phyloP scores from a whole-genome alignment of 768 basidiomycete genomes.

The Floccularia luteovirens region DNA sequence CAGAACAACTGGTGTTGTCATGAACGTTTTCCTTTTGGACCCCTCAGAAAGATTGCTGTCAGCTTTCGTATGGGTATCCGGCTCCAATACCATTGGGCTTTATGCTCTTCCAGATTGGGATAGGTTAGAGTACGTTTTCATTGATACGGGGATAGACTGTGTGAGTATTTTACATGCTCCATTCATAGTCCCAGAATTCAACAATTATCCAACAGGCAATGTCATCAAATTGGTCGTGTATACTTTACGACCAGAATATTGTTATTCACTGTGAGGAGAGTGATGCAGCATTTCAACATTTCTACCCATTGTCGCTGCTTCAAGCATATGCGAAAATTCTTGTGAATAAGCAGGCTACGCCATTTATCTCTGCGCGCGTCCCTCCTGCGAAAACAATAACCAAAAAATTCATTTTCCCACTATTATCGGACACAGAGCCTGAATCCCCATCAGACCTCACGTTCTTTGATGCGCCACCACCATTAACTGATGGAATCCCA shows the following conservation, averaged over 20 bases:
- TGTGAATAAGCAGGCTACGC: slow-evolving; percentile 20
- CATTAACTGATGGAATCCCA: not conserved
- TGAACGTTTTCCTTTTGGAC: slow-evolving; percentile 74
- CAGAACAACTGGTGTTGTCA: slow-evolving; percentile 58
- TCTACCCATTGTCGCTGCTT: slow-evolving; percentile 49
- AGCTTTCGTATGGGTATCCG: slow-evolving; percentile 63
- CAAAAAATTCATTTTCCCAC: slow-evolving; percentile 47
- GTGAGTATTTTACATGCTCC: slow-evolving; percentile 31
- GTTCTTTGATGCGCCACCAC: not conserved
- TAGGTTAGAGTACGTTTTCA: slow-evolving; percentile 57
- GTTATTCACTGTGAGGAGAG: slow-evolving; percentile 72
- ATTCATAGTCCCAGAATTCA: not conserved
- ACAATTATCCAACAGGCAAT: slow-evolving; percentile 30
- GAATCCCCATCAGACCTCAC: slow-evolving; percentile 2
- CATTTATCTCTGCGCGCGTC: slow-evolving; percentile 30
- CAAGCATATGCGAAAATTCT: slow-evolving; percentile 21
- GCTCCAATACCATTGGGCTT: slow-evolving; percentile 46
- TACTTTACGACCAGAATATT: slow-evolving; percentile 54
- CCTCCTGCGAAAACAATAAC: slow-evolving; percentile 37
- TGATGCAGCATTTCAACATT: slow-evolving; percentile 58
- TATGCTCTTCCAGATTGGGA: slow-evolving; percentile 65
- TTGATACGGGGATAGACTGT: slow-evolving; percentile 69
- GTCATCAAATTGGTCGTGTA: slow-evolving; percentile 76
- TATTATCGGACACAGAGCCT: slow-evolving; percentile 5
- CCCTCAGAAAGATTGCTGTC: slow-evolving; percentile 52